Evolutionary conservation across 306 rosid species (phyloP).

Genomic region (Prinsepia uniflora): DNA sequence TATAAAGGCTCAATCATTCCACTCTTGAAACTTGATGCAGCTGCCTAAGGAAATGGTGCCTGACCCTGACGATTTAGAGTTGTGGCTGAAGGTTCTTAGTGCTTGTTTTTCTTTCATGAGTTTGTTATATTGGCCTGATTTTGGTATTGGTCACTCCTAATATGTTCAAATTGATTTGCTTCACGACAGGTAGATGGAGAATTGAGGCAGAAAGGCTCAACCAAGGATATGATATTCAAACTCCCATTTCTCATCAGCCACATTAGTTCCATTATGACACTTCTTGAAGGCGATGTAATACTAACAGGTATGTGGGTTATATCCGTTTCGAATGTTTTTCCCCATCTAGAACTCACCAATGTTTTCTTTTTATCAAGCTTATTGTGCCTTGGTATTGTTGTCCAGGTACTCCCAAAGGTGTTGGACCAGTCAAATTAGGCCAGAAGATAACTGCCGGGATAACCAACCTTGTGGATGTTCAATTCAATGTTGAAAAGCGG

Average conservation of each 20-base stretch:
- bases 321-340: background rate
- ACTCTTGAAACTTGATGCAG: conserved; percentile 41
- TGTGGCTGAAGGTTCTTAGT: conserved; percentile 80
- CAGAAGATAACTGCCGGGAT: conserved; percentile 85
- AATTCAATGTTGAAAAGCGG: conserved; percentile 63
- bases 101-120: background rate
- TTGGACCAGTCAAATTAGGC: conserved; percentile 89
- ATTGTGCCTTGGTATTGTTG: conserved; percentile 19
- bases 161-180: conserved; percentile 15
- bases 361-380: background rate
- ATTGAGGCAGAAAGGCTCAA: conserved; percentile 86
- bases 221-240: conserved; percentile 92
- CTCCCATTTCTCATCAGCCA: conserved; percentile 86
- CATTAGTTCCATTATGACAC: conserved; percentile 78
- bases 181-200: conserved; percentile 73
- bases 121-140: background rate
- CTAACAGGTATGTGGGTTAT: conserved; percentile 57
- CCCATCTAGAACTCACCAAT: background rate
- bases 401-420: conserved; percentile 94
- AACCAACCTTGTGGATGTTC: conserved; percentile 64
- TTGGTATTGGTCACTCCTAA: conserved; percentile 11
- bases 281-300: conserved; percentile 92
- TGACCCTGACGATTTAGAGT: conserved; percentile 75
- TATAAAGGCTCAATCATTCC: conserved; percentile 16
- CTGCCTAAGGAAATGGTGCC: conserved; percentile 62